phyloP scores from a whole-genome alignment of 2,329 filamentous ascomycete genomes.

The Didymella pinodella region DNA sequence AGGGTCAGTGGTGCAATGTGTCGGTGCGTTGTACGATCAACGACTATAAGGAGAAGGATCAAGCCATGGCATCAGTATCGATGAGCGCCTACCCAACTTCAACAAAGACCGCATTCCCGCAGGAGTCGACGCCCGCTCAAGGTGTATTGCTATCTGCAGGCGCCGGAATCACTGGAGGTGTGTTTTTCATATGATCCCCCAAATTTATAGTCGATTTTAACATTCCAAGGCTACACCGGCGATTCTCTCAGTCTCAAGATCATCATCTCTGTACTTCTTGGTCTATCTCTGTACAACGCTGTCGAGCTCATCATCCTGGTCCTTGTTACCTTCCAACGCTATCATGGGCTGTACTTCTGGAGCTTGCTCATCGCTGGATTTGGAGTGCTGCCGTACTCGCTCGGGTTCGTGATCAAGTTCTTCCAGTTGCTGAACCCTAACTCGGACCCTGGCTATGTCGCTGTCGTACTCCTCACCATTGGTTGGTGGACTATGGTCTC shows the following conservation, averaged over 20 bases:
- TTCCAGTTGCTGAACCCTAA: conserved; percentile 43
- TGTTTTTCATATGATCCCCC: conserved; percentile 1
- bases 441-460: conserved; percentile 43
- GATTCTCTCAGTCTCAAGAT: conserved; percentile 41
- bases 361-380: conserved; percentile 54
- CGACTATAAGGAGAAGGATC: conserved; percentile 18
- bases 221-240: conserved; percentile 41
- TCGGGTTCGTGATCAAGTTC: conserved; percentile 59
- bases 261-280: conserved; percentile 49
- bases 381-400: conserved; percentile 57
- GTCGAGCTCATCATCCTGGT: conserved; percentile 58
- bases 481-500: conserved; percentile 69
- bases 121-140: conserved; percentile 38
- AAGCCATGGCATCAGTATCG: conserved; percentile 28
- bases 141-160: conserved; percentile 39
- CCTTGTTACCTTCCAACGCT: conserved; percentile 58
- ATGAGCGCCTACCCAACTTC: conserved; percentile 23
- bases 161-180: conserved; percentile 46
- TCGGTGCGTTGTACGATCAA: conserved; percentile 1
- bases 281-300: conserved; percentile 51
- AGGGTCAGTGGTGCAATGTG: conserved; percentile 12
- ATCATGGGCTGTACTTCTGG: conserved; percentile 60
- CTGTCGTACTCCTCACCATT: conserved; percentile 57
- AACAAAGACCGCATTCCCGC: conserved; percentile 21
- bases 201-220: neutral